A percentile compares a stretch with the other conserved stretches of the same genome.
Evolutionary conservation across 2,329 filamentous ascomycete species (phyloP).

Genomic region (Macrophomina phaseolina): DNA sequence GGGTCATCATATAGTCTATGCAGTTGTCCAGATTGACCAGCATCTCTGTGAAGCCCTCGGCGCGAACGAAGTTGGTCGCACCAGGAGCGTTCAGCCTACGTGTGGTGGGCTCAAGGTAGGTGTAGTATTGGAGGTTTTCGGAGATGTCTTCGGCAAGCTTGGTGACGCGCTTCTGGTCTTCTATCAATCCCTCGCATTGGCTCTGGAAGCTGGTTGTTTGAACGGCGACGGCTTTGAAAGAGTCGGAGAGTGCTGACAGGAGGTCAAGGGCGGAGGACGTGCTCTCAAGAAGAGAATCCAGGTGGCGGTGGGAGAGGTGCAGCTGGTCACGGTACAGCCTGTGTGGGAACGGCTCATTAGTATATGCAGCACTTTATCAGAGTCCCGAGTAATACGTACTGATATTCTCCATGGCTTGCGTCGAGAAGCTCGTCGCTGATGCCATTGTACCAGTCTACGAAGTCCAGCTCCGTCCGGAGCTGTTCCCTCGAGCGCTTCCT

Average conservation of each 20-base stretch:
- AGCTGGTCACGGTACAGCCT: conserved; percentile 83
- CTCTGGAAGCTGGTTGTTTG: conserved; percentile 94
- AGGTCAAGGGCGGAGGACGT: conserved; percentile 77
- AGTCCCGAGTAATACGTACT: conserved; percentile 57
- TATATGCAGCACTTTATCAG: background rate
- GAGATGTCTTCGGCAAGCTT: conserved; percentile 82
- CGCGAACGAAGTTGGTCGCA: conserved; percentile 82
- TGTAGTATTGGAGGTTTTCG: conserved; percentile 91
- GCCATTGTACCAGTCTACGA: conserved; percentile 63
- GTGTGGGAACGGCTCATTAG: conserved; percentile 26
- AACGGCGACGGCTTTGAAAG: conserved; percentile 84
- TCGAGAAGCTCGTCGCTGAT: conserved; percentile 74
- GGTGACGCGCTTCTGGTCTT: conserved; percentile 80
- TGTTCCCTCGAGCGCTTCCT: conserved; percentile 48
- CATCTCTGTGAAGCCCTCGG: conserved; percentile 86
- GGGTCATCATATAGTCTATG: conserved; percentile 87
- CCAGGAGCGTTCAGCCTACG: conserved; percentile 90
- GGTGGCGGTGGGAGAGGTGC: conserved; percentile 77
- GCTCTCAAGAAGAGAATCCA: conserved; percentile 78
- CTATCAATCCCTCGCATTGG: conserved; percentile 86
- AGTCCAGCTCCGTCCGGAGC: conserved; percentile 64
- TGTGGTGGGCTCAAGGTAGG: conserved; percentile 89
- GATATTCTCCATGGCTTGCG: conserved; percentile 83
- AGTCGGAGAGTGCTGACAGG: conserved; percentile 78
- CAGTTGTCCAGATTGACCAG: conserved; percentile 86